These are phyloP conservation scores for Bromus sterilis DNA, from an alignment of 176 grass and related monocot species.

Conservation along the genomic window DNA sequence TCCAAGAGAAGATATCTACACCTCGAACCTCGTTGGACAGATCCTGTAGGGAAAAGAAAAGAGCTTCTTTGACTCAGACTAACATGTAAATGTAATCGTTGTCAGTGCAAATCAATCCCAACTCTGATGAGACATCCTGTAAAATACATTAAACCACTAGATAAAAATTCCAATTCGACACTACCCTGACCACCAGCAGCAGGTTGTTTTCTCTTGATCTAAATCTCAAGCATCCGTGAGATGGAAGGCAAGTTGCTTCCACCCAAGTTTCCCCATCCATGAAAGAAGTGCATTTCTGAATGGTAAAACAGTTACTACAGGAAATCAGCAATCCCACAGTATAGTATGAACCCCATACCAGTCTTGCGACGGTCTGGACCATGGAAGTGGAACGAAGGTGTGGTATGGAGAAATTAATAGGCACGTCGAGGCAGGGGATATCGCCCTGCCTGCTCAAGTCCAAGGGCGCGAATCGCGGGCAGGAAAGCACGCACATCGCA, in stretches of 20 bases:
- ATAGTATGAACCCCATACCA: not conserved
- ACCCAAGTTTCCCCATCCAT: not conserved
- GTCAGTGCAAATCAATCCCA: not conserved
- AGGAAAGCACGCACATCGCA: not conserved
- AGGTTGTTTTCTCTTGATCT: not conserved
- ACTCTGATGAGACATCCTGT: not conserved
- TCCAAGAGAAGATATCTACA: conserved; percentile 70
- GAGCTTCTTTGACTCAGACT: not conserved
- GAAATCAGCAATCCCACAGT: not conserved
- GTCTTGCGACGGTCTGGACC: not conserved
- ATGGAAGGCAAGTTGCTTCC: not conserved
- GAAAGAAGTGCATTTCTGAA: not conserved
- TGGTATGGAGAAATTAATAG: not conserved
- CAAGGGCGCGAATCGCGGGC: not conserved
- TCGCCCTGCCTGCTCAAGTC: not conserved
- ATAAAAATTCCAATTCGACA: not conserved
- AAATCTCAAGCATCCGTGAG: not conserved
- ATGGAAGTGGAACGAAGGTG: not conserved
- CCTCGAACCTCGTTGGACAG: not conserved
- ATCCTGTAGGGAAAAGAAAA: not conserved
- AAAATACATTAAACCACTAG: not conserved
- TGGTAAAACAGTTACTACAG: not conserved
- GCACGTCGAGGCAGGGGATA: not conserved
- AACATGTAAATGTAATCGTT: not conserved
- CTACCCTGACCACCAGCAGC: not conserved